Evolutionary conservation across 208 protist genomes (phyloP).

Genomic region (Hexamita inflata): DNA sequence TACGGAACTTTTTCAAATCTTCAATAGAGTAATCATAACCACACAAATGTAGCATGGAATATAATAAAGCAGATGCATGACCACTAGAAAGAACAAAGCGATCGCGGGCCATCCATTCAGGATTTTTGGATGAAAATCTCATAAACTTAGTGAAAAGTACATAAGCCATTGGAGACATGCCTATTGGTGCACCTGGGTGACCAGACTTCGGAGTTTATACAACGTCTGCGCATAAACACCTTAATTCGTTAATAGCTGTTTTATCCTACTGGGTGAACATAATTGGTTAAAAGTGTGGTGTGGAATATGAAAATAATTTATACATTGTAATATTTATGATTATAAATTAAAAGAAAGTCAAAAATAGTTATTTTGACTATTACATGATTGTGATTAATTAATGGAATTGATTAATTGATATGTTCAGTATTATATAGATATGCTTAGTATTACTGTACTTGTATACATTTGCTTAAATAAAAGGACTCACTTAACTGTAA

Average conservation of each 20-base stretch:
- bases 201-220: slow-evolving; percentile 38
- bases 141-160: slow-evolving; percentile 78
- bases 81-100: slow-evolving; percentile 95
- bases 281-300: too few species aligned
- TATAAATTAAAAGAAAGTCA: too few species aligned
- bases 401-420: too few species aligned
- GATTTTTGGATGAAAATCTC: slow-evolving; percentile 62
- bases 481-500: too few species aligned
- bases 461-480: too few species aligned
- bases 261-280: too few species aligned
- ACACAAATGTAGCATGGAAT: slow-evolving; percentile 81
- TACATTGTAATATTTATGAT: too few species aligned
- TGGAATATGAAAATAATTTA: too few species aligned
- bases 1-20: slow-evolving; percentile 85
- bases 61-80: slow-evolving; percentile 90
- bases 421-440: too few species aligned
- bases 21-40: slow-evolving; percentile 82
- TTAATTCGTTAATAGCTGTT: slow-evolving; percentile 32
- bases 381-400: too few species aligned
- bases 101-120: slow-evolving; percentile 81
- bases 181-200: slow-evolving; percentile 40
- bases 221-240: slow-evolving; percentile 33
- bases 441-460: too few species aligned
- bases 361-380: too few species aligned
- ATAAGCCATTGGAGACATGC: slow-evolving; percentile 39